Evolutionary conservation across 495 filamentous ascomycete species (phyloP), one percentile per base, ranked within the genome.

Genomic region (Annulohypoxylon bovei): DNA sequence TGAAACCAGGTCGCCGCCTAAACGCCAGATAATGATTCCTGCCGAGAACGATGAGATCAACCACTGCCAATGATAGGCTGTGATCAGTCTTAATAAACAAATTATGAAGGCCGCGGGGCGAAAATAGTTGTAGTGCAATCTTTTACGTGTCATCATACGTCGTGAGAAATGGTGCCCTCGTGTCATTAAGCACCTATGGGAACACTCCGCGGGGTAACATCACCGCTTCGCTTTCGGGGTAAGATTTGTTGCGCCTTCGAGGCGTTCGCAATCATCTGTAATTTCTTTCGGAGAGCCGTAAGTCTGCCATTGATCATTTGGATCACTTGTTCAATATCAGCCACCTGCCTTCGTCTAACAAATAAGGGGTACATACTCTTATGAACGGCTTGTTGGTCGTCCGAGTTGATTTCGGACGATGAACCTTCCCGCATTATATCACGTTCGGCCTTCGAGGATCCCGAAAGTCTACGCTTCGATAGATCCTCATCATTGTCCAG

Each of bases 401-500:
- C 91, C 54, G 83, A 82, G 77, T 89, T 88, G 56, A 93, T 86
- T 9, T 87, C 89, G 3, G 83, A 76, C 23, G 46, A 50, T 1
- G 72, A 65, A 23, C 83, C 85, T 18, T 89, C 87, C 23, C 63
- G 68, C 47, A 72, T 77, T 11, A 78, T 75, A 20, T 82, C 77
- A 44, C 77, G 81, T 40, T 84, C 84, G 2, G 82, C 79, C 72
- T 69, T 79, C 1, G 74, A 78, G 11, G 77, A 76, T 18, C 74
- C 75, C 9, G 80, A 79, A 53, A 78, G 62, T 28, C 78, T 58
- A 0, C 80, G 77, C 65, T 80, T 81, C 5, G 81, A 79, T 52
- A 83, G 70, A 69, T 92, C 91, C 42, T 93, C 93, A 30, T 97
- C 94, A 33, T 87, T 89, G 65, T 99, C 96, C 42, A 99, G 80